Percentiles rank a stretch among this genome's conserved stretches.
phyloP scores from a whole-genome alignment of 331 rosid genomes.

The Dryas integrifolia region DNA sequence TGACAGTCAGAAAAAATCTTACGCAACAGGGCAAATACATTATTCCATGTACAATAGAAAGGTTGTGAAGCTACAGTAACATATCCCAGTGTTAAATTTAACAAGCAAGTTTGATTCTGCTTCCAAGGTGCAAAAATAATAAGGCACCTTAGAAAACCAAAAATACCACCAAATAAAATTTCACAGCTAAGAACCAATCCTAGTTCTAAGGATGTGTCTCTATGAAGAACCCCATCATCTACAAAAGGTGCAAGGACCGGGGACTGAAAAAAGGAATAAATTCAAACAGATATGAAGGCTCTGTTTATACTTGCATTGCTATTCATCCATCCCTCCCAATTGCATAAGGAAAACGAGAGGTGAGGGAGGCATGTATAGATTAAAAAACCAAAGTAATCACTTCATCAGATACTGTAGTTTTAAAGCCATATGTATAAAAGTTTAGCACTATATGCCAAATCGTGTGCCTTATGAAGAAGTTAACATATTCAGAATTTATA shows the following conservation, averaged over 20 bases:
- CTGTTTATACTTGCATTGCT: neutral
- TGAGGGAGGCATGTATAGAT: neutral
- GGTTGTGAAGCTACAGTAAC: constrained; percentile 43
- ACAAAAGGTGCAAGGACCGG: neutral
- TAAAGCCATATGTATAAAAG: neutral
- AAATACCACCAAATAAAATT: constrained; percentile 16
- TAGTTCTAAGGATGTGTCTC: neutral
- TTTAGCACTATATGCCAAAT: neutral
- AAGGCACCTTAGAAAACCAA: constrained; percentile 25
- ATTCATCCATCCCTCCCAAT: constrained; percentile 2
- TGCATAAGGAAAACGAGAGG: neutral
- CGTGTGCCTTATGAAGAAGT: neutral
- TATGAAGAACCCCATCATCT: constrained; percentile 6
- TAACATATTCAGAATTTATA: neutral
- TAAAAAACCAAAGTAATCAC: neutral
- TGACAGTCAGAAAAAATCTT: constrained; percentile 54
- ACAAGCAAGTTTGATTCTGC: constrained; percentile 28
- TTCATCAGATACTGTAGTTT: neutral
- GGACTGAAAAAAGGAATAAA: neutral
- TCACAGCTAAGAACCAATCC: constrained; percentile 14
- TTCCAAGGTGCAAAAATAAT: constrained; percentile 25
- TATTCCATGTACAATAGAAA: constrained; percentile 48
- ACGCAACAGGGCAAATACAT: constrained; percentile 43
- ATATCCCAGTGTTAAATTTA: constrained; percentile 34
- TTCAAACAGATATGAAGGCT: neutral